Percentiles rank a stretch among this genome's conserved stretches.
Evolutionary conservation across 176 grass and related monocot species (phyloP).

Genomic region (Oryza brachyantha): DNA sequence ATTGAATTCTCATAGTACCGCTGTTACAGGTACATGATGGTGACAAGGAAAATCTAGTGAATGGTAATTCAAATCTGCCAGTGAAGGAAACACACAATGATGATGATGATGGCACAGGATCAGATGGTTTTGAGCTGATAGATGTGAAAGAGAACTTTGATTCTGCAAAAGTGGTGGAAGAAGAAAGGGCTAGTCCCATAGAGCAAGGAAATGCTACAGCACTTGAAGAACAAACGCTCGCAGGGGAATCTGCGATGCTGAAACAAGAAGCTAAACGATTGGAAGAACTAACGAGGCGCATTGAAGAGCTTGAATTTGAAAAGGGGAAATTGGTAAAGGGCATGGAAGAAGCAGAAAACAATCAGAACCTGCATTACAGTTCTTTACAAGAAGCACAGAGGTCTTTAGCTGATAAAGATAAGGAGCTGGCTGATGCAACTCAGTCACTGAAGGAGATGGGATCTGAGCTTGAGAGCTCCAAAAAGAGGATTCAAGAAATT

Average conservation of each 20-base stretch:
- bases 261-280: constrained; percentile 48
- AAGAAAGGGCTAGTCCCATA: constrained; percentile 20
- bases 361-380: constrained; percentile 52
- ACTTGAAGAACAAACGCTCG: constrained; percentile 33
- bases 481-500: constrained; percentile 58
- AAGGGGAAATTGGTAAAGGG: constrained; percentile 47
- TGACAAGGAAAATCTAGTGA: constrained; percentile 39
- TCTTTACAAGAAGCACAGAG: constrained; percentile 69
- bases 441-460: constrained; percentile 36
- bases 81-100: constrained; percentile 47
- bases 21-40: constrained; percentile 40
- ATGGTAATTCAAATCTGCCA: constrained; percentile 39
- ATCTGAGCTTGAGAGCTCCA: constrained; percentile 57
- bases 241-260: constrained; percentile 35
- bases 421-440: constrained; percentile 64
- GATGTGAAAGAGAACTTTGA: constrained; percentile 46
- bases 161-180: constrained; percentile 28
- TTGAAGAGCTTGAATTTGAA: constrained; percentile 80
- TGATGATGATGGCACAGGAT: constrained; percentile 71
- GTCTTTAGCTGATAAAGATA: constrained; percentile 50
- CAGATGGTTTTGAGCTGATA: constrained; percentile 69
- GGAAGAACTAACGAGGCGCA: constrained; percentile 47
- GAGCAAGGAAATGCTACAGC: constrained; percentile 35
- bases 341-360: constrained; percentile 69
- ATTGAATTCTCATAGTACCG: constrained; percentile 25